Conservation (phyloP, 352 stramenopile genomes). For the Phytophthora cryptogea region DNA sequence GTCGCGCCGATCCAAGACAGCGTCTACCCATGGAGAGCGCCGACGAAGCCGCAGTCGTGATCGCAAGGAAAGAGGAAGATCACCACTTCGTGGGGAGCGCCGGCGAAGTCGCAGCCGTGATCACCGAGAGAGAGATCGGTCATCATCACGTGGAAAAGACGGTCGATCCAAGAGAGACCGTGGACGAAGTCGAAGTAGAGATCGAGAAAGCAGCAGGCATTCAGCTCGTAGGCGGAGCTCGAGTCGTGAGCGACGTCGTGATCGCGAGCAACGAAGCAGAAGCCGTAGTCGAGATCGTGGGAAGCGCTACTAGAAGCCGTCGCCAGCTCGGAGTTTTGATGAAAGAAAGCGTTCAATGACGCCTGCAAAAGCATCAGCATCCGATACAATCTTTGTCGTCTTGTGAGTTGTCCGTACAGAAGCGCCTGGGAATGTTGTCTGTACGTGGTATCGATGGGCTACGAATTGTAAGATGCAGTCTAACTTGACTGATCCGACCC, state of each 20-base stretch:
- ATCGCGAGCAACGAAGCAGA: slow-evolving; percentile 19
- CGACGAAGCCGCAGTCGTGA: slow-evolving; percentile 30
- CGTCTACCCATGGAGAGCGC: slow-evolving; percentile 9
- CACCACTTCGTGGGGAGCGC: slow-evolving; percentile 10
- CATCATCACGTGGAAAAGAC: slow-evolving; percentile 13
- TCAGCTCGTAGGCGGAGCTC: slow-evolving; percentile 15
- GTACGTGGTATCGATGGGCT: background rate
- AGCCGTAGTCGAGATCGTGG: slow-evolving; percentile 18
- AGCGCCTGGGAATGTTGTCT: background rate
- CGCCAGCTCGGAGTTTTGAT: too few relatives aligned
- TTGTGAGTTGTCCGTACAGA: too few relatives aligned
- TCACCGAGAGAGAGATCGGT: slow-evolving; percentile 2
- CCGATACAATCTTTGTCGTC: too few relatives aligned
- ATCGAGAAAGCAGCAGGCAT: slow-evolving; percentile 5
- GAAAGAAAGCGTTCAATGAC: too few relatives aligned
- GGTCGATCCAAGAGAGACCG: slow-evolving; percentile 20
- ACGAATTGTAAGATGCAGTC: background rate
- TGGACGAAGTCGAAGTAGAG: slow-evolving; percentile 13
- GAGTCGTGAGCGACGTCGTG: slow-evolving; percentile 11
- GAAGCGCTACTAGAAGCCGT: background rate
- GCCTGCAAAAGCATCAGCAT: too few relatives aligned
- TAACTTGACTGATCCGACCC: background rate
- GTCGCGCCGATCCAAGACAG: slow-evolving; percentile 16
- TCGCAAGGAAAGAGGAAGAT: background rate
- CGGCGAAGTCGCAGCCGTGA: slow-evolving; percentile 31